phyloP scores from a whole-genome alignment of 225 moss, liverwort and hornwort genomes.

The Thuidium tamariscinum region DNA sequence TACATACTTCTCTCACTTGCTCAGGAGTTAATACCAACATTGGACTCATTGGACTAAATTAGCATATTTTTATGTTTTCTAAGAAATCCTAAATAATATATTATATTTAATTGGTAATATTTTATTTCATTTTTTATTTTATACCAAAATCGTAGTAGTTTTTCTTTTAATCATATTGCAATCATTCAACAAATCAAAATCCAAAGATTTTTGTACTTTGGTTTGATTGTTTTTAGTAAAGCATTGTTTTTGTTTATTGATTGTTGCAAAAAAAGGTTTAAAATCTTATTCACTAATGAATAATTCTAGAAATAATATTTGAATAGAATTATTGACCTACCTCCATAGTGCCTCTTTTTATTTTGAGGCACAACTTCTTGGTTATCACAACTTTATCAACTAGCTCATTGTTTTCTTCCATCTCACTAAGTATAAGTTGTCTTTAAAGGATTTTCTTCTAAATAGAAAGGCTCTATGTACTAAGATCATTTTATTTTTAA shows the following conservation, averaged over 20 bases:
- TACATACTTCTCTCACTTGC: constrained; percentile 21
- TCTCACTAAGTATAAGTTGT: background rate
- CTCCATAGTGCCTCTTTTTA: background rate
- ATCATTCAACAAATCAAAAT: background rate
- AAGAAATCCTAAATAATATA: background rate
- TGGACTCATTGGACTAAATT: background rate
- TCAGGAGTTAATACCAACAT: background rate
- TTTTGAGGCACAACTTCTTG: background rate
- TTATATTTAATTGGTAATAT: background rate
- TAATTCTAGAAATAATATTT: background rate
- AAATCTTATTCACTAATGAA: background rate
- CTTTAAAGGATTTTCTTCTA: background rate
- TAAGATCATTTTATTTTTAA: background rate
- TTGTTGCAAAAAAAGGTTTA: background rate
- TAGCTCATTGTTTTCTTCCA: background rate
- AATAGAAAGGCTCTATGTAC: background rate
- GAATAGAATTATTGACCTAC: background rate
- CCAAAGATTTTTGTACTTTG: background rate
- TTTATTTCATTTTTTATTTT: background rate
- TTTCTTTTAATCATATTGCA: background rate
- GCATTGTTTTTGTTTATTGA: background rate
- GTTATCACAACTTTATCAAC: background rate
- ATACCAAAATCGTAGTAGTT: no score
- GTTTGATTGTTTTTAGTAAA: no score
- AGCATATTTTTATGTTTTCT: background rate